Evolutionary conservation across 177 flowering plant species (phyloP).

Genomic region (Tripterygium wilfordii): DNA sequence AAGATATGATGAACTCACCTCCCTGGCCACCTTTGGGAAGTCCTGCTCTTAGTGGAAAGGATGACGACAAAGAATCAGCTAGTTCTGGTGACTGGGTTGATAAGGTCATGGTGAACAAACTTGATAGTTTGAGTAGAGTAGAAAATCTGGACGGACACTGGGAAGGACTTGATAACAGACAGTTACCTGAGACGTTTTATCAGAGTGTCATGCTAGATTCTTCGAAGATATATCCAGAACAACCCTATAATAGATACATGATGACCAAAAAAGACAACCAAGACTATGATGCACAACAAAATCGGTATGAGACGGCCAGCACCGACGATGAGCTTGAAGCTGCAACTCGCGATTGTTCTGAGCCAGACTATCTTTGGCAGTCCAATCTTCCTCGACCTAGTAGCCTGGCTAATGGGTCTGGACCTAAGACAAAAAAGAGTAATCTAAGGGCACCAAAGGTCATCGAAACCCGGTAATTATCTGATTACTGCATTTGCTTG

Average conservation of each 20-base stretch:
- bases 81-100: constrained; percentile 38
- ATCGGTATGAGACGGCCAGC: constrained; percentile 17
- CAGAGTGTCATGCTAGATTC: constrained; percentile 17
- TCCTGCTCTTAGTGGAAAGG: constrained; percentile 19
- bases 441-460: constrained; percentile 21
- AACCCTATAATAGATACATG: constrained; percentile 6
- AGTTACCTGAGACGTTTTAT: constrained; percentile 16
- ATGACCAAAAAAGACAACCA: constrained; percentile 29
- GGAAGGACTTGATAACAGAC: constrained; percentile 20
- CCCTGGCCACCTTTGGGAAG: constrained; percentile 20
- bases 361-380: constrained; percentile 32
- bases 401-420: constrained; percentile 21
- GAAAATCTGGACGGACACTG: constrained; percentile 8
- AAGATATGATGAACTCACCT: constrained; percentile 22
- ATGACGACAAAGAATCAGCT: constrained; percentile 22
- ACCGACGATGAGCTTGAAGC: constrained; percentile 40
- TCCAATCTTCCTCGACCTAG: constrained; percentile 19
- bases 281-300: constrained; percentile 27
- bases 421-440: constrained; percentile 30
- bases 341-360: constrained; percentile 55
- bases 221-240: constrained; percentile 26
- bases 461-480: constrained; percentile 34
- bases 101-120: constrained; percentile 35
- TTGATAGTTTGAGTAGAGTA: constrained; percentile 10
- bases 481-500: not conserved